These are phyloP conservation scores for Pecoramyces ruminantium DNA, from an alignment of 192 early-diverging fungal species.

Conservation along the genomic window DNA sequence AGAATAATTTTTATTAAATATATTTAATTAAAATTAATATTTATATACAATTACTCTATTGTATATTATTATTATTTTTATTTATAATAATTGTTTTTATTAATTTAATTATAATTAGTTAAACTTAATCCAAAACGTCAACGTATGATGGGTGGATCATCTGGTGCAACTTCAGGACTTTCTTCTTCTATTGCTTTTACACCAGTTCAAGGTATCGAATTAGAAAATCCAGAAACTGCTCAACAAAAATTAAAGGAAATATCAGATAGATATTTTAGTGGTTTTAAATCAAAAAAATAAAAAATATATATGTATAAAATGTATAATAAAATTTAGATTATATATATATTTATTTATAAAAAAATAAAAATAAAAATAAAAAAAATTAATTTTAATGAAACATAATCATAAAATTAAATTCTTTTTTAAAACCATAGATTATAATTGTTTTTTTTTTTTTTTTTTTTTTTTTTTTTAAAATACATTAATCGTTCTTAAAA, in stretches of 20 bases:
- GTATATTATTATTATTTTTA: no score
- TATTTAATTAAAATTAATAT: not conserved
- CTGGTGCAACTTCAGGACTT: conserved; percentile 52
- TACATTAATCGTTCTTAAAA: no score
- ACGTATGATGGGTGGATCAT: conserved; percentile 19
- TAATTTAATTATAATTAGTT: conserved; percentile 3
- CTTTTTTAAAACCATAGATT: no score
- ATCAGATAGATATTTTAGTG: conserved; percentile 63
- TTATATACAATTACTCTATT: not conserved
- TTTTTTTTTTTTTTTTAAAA: no score
- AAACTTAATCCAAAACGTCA: conserved; percentile 22
- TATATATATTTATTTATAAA: not conserved
- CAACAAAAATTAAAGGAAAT: conserved; percentile 39
- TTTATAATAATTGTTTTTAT: not conserved
- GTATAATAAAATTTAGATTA: not conserved
- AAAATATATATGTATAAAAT: not conserved
- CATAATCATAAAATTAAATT: no score
- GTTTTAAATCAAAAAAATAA: conserved; percentile 21
- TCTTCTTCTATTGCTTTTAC: conserved; percentile 83
- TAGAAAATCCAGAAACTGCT: conserved; percentile 61
- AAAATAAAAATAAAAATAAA: no score
- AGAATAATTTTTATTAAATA: no score
- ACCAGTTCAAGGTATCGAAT: conserved; percentile 85
- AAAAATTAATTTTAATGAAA: no score
- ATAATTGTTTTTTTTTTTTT: no score